Base-by-base conservation (phyloP, 1,284 basidiomycete genomes). In the Trichosporon sp. region DNA sequence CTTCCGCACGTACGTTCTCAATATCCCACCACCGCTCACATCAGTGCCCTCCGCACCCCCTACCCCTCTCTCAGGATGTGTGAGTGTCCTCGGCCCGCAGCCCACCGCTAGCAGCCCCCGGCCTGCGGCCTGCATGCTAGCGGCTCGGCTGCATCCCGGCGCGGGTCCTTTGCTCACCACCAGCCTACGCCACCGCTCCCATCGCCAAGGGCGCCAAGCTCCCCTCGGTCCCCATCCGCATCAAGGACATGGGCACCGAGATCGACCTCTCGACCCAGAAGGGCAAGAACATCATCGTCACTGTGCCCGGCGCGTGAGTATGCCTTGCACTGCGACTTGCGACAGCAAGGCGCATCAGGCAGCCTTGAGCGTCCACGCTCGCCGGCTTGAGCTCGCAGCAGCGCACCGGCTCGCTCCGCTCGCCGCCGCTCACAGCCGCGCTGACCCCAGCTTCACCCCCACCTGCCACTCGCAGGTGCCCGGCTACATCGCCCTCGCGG, bases 281-380 rank as follows among this genome's bases (percentile, higher is more conserved):
- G 15, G 91, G 91, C 47, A 91, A 88, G 84, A 90, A 89, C 76
- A 79, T 92, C 74, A 86, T 92, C 73, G 90, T 92, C 74, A 69
- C 87, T 81, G 74, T 79, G 35, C 78, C 77, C 32, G 79, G 77
- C 70, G 78, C 77, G 72, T 79, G 67, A 75, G 77, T 79, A 58
- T 65, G 44, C 31, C 27, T 6, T 31, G 64, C 56, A 23, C 27
- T 21, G 25, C 18, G 21, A 25, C 27, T 63, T 56, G 35, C 18
- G 25, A 62, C 3, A 21, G 18, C 31, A n/a, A n/a, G n/a, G n/a
- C n/a, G n/a, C n/a, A n/a, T n/a, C n/a, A n/a, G n/a, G 18, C 31
- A 35, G n/a, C 18, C 1, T 62, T n/a, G n/a, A n/a, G n/a, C n/a
- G n/a, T n/a, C n/a, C n/a, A n/a, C n/a, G n/a, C n/a, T n/a, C n/a